Percentiles rank a stretch among this genome's conserved stretches.
These are phyloP conservation scores for Prunus yedoensis DNA, from an alignment of 331 rosid genomes.

Conservation along the genomic window DNA sequence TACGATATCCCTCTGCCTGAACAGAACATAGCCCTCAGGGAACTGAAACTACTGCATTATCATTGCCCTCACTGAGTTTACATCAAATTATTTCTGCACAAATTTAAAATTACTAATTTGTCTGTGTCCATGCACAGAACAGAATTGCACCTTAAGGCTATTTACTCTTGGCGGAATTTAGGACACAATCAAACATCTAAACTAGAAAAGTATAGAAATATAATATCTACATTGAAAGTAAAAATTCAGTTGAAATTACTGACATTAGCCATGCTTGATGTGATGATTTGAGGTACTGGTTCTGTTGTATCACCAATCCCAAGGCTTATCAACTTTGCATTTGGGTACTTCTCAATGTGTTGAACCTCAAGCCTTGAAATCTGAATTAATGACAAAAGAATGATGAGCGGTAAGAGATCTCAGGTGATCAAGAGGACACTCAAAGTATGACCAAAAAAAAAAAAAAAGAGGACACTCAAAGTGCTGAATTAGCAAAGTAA, in stretches of 20 bases:
- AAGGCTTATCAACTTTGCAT: conserved; percentile 61
- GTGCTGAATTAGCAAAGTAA: background rate
- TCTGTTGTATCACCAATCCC: conserved; percentile 74
- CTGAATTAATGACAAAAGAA: conserved; percentile 37
- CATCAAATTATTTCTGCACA: too few relatives aligned
- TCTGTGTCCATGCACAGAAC: too few relatives aligned
- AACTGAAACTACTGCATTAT: too few relatives aligned
- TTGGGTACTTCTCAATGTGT: conserved; percentile 57
- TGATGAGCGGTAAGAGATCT: background rate
- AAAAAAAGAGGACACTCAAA: background rate
- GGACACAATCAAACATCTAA: too few relatives aligned
- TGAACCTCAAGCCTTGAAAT: conserved; percentile 54
- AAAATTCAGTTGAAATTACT: conserved; percentile 27
- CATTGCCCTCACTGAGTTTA: too few relatives aligned
- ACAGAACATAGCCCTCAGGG: too few relatives aligned
- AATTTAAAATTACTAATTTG: too few relatives aligned
- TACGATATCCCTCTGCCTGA: too few relatives aligned
- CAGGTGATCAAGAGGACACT: background rate
- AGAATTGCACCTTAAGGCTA: too few relatives aligned
- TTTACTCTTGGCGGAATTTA: too few relatives aligned
- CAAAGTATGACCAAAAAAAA: background rate
- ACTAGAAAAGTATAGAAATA: background rate
- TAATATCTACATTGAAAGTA: background rate
- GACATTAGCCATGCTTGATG: conserved; percentile 64
- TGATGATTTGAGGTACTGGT: conserved; percentile 59